Conservation (phyloP, 192 early-diverging fungal genomes). For the Linnemannia zychae region DNA sequence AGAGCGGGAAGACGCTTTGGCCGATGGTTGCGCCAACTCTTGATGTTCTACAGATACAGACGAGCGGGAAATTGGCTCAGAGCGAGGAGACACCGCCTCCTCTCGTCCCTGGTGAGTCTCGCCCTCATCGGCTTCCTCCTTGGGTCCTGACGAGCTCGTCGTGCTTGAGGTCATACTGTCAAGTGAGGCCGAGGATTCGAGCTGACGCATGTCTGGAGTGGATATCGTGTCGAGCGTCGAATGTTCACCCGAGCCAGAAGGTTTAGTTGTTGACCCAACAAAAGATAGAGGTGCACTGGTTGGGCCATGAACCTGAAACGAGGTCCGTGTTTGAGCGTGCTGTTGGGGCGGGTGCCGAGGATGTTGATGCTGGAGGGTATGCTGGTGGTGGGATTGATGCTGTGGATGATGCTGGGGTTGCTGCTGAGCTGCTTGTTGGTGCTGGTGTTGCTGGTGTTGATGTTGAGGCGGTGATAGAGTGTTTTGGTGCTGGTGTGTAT, state of each 20-base stretch:
- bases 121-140: not conserved
- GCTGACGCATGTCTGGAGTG: conserved; percentile 41
- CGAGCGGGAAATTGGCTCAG: not conserved
- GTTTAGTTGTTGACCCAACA: conserved; percentile 16
- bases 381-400: not conserved
- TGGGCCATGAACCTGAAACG: conserved; percentile 32
- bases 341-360: conserved; percentile 3
- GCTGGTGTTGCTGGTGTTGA: conserved; percentile 31
- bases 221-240: conserved; percentile 19
- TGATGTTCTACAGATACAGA: conserved; percentile 11
- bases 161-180: conserved; percentile 15
- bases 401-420: conserved; percentile 17
- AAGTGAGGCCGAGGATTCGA: conserved; percentile 28
- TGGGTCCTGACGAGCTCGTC: not conserved
- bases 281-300: conserved; percentile 33
- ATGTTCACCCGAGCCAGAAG: not conserved
- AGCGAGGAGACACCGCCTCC: not conserved
- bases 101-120: not conserved
- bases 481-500: conserved; percentile 21
- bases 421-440: conserved; percentile 11
- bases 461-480: conserved; percentile 1
- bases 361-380: conserved; percentile 11
- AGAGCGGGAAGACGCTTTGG: conserved; percentile 2
- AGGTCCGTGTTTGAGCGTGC: not conserved
- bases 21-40: not conserved